A percentile compares a stretch with the other conserved stretches of the same genome.
These are phyloP conservation scores for Saussurea involucrata DNA, from an alignment of 129 eudicot genomes.

Conservation along the genomic window DNA sequence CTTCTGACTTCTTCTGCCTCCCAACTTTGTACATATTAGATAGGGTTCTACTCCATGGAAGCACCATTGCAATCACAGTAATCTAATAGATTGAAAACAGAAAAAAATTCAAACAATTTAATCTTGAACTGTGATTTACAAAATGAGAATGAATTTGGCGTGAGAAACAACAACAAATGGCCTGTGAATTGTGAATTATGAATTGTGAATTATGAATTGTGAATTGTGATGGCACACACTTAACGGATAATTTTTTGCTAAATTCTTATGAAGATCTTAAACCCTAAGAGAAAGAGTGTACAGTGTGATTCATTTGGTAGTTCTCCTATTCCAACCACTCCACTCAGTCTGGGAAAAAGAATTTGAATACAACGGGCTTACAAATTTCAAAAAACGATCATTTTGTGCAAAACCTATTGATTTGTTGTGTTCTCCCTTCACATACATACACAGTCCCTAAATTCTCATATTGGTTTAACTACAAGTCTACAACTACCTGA, in stretches of 20 bases:
- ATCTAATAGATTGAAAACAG: constrained; percentile 8
- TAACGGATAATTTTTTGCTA: not conserved
- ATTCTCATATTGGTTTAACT: too few species aligned
- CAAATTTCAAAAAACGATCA: not conserved
- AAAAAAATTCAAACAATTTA: not conserved
- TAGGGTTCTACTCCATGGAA: constrained; percentile 1
- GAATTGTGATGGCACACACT: not conserved
- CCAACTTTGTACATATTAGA: not conserved
- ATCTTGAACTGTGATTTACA: not conserved
- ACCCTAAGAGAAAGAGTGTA: too few species aligned
- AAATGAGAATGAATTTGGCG: not conserved
- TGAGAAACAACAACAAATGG: not conserved
- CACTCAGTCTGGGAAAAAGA: not conserved
- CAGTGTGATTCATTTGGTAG: too few species aligned
- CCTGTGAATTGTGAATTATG: not conserved
- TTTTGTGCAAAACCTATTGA: not conserved
- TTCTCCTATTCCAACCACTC: too few species aligned
- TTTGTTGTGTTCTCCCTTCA: not conserved
- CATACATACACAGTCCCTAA: too few species aligned
- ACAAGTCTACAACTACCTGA: too few species aligned
- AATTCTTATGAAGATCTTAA: too few species aligned
- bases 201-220: too few species aligned
- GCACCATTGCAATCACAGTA: constrained; percentile 7
- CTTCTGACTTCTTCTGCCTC: not conserved
- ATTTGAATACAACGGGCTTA: not conserved